Evolutionary conservation across 2,329 filamentous ascomycete genomes (phyloP).

Genomic region (Claviceps monticola): DNA sequence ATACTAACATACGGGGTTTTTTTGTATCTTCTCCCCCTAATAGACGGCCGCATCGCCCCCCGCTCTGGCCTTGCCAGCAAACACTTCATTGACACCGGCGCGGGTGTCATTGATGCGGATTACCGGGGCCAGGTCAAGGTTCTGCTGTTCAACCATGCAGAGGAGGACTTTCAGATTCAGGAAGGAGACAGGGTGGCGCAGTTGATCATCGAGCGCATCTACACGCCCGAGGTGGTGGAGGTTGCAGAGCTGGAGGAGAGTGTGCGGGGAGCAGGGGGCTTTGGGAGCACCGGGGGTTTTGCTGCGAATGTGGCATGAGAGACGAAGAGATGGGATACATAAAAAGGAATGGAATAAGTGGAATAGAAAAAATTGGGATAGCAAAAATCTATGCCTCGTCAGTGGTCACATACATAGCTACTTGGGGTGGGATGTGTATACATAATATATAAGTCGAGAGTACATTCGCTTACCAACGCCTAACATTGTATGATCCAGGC

Average conservation of each 20-base stretch:
- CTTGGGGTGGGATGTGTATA: too few species aligned
- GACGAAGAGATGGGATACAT: background rate
- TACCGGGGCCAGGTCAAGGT: slow-evolving; percentile 92
- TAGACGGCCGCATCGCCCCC: slow-evolving; percentile 80
- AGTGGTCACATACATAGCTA: too few species aligned
- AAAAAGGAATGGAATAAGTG: too few species aligned
- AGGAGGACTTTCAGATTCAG: slow-evolving; percentile 66
- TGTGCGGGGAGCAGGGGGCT: slow-evolving; percentile 78
- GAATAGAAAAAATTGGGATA: too few species aligned
- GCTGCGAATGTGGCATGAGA: background rate
- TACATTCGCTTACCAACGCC: too few species aligned
- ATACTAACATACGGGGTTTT: background rate
- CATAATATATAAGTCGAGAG: too few species aligned
- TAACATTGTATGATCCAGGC: too few species aligned
- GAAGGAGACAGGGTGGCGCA: slow-evolving; percentile 88
- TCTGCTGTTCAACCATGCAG: slow-evolving; percentile 82
- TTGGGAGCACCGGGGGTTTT: slow-evolving; percentile 64
- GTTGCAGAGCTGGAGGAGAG: slow-evolving; percentile 82
- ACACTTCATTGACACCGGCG: slow-evolving; percentile 91
- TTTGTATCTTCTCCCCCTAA: too few species aligned
- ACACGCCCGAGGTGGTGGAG: slow-evolving; percentile 82
- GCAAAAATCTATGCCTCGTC: too few species aligned
- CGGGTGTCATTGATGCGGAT: slow-evolving; percentile 94
- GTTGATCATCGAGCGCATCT: slow-evolving; percentile 86
- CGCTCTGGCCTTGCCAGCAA: slow-evolving; percentile 86